Evolutionary conservation across 441 rosid species (phyloP).

Genomic region (Erodium moschatum): DNA sequence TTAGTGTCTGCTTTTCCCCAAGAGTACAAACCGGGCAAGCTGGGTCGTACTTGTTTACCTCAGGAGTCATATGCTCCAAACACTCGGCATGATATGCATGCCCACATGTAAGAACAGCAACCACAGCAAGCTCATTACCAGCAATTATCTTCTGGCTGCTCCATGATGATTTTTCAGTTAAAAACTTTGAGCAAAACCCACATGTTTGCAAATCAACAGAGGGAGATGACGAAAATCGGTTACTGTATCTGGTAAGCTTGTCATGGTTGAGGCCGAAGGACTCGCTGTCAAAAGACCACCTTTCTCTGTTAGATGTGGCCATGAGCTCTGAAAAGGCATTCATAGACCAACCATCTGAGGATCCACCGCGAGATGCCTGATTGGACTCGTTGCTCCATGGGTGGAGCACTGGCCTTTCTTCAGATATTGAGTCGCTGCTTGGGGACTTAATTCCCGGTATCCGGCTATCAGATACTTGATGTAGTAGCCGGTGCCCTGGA

Average conservation of each 20-base stretch:
- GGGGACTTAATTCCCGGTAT: slow-evolving; percentile 41
- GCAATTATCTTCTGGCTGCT: slow-evolving; percentile 61
- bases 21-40: slow-evolving; percentile 78
- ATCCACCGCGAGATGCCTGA: slow-evolving; percentile 46
- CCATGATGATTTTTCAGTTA: slow-evolving; percentile 72
- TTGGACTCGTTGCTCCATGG: slow-evolving; percentile 46
- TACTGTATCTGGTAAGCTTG: slow-evolving; percentile 37
- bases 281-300: slow-evolving; percentile 54
- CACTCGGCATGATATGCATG: slow-evolving; percentile 95
- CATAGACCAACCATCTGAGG: slow-evolving; percentile 86
- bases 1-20: slow-evolving; percentile 63
- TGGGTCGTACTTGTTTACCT: slow-evolving; percentile 75
- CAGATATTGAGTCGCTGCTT: slow-evolving; percentile 38
- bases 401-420: slow-evolving; percentile 43
- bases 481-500: slow-evolving; percentile 28
- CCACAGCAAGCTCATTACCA: slow-evolving; percentile 59
- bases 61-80: slow-evolving; percentile 78
- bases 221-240: slow-evolving; percentile 33
- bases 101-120: slow-evolving; percentile 71
- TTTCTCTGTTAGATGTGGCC: slow-evolving; percentile 55
- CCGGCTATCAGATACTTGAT: slow-evolving; percentile 41
- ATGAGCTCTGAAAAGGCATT: slow-evolving; percentile 71
- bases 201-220: slow-evolving; percentile 57
- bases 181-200: slow-evolving; percentile 75
- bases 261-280: slow-evolving; percentile 40